Base-by-base conservation (phyloP, 495 filamentous ascomycete species). In the Xylaria grammica region DNA sequence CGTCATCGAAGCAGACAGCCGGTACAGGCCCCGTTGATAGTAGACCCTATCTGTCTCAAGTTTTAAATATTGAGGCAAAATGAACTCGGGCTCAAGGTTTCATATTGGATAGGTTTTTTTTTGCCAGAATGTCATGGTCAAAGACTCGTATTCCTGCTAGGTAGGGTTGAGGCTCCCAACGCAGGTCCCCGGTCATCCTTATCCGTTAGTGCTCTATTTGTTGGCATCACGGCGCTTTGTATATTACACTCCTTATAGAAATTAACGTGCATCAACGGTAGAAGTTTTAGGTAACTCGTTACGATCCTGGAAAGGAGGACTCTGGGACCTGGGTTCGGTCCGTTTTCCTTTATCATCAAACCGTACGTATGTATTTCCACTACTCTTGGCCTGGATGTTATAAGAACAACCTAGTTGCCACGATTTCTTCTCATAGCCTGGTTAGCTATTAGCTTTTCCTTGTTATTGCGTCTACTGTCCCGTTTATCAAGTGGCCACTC, bases 11-110 rank as follows among this genome's bases (percentile, higher is more conserved):
- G 34, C 34, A 52, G 46, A 44, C 13, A 44, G 38, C 49, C 34
- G 49, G 45, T 54, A 20, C 34, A 54, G 22, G 60, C 60, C 46
- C 36, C 8, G 49, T 53, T 22, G 38, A 52, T 53, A 44, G 20
- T 24, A 54, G 48, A 62, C 24, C 60, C 27, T 53, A 40, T 34
- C 36, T 45, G 60, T 53, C 49, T 62, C 60, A 54, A 53, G 49
- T 34, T 45, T 22, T 54, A 27, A 26, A 30, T 62, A 62, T 62
- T 53, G 49, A 62, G 60, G 49, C 60, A 62, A 62, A 52, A 53
- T 52, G 38, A 42, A 24, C 49, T 45, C 34, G 60, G 60, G 22
- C 26, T 62, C 60, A 53, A 42, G 60, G 49, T 62, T 53, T 62
- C 60, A 62, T 62, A 62, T 62, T 36, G 49, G 60, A 62, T 52